These are phyloP conservation scores for Collybiopsis luxurians DNA, from an alignment of 768 basidiomycete species.

Conservation along the genomic window DNA sequence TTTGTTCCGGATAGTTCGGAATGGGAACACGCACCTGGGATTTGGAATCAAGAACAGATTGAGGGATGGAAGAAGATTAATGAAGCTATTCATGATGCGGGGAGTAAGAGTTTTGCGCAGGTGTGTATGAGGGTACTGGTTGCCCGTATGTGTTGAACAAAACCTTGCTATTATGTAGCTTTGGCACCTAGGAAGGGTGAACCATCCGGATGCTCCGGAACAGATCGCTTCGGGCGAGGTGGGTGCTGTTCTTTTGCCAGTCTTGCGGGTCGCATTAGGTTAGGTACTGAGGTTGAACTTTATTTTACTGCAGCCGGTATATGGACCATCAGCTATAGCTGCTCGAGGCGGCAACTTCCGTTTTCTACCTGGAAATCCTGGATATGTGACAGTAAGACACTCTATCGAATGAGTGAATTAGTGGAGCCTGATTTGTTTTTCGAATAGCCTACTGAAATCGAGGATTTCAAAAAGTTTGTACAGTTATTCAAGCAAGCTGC, in stretches of 20 bases:
- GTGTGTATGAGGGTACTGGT: too few relatives aligned
- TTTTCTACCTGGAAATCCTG: constrained; percentile 22
- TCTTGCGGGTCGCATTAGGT: too few relatives aligned
- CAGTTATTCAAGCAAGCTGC: constrained; percentile 30
- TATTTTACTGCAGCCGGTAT: constrained; percentile 25
- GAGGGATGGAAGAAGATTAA: constrained; percentile 29
- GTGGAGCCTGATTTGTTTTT: not conserved
- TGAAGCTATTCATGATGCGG: constrained; percentile 31
- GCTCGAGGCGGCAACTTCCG: constrained; percentile 25
- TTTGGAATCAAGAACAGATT: constrained; percentile 29
- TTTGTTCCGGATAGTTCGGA: constrained; percentile 19
- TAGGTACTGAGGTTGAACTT: too few relatives aligned
- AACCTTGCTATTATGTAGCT: constrained; percentile 11
- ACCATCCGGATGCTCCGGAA: constrained; percentile 25
- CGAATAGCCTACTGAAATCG: constrained; percentile 21
- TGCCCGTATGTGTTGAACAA: not conserved
- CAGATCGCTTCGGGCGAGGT: constrained; percentile 24
- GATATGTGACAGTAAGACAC: constrained; percentile 23
- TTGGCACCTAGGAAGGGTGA: constrained; percentile 25
- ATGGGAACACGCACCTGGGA: constrained; percentile 29
- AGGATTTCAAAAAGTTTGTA: constrained; percentile 28
- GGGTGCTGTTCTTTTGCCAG: not conserved
- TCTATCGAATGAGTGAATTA: not conserved
- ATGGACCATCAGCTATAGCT: constrained; percentile 22
- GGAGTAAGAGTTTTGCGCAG: constrained; percentile 26